Evolutionary conservation across 768 basidiomycete genomes (phyloP), one percentile per base, ranked within the genome.

Genomic region (Amanita inopinata): DNA sequence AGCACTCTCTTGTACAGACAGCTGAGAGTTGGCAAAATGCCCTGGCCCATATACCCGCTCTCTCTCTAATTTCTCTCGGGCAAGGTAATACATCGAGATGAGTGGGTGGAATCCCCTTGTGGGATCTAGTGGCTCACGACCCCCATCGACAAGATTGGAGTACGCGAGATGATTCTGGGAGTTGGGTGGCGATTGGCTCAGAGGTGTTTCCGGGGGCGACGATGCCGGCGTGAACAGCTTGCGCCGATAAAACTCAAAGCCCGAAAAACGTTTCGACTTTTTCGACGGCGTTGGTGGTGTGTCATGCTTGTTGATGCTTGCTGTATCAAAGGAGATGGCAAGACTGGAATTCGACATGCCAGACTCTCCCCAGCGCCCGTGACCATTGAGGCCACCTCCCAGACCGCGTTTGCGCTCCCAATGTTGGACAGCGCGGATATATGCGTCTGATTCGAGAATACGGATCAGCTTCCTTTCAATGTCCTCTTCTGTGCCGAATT

Each of bases 61-160:
- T 42, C 96, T 70, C 56, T 98, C 92, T 55, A 92, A 69, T 71
- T 97, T 98, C 67, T 99, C 96, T 40, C 89, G 71, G 3, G 93
- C 87, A 14, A 99, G 78, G 66, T 81, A 97, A 60, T 99, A 99
- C 65, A 99, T 97, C 22, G 92, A 90, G 34, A 98, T 74, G 19
- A 99, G 72, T 0, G 91, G 93, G 58, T 97, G 91, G 66, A 90
- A 99, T 1, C 92, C 96, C 41, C 76, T 68, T 10, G 90, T 94
- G 3, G 94, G 93, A 56, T 99, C 94, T 48, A 67, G 49, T 8
- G 70, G 72, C 47, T 80, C 69, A 46, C 67, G 71, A 40, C 67
- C 60, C 9, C 60, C 46, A 59, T 77, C 75, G 18, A 57, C 51
- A 40, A 76, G 63, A 20, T 65, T 61, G 3, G 64, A 56, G 56